These are phyloP conservation scores for Raphanus sativus DNA, from an alignment of 345 rosid species.

Conservation along the genomic window DNA sequence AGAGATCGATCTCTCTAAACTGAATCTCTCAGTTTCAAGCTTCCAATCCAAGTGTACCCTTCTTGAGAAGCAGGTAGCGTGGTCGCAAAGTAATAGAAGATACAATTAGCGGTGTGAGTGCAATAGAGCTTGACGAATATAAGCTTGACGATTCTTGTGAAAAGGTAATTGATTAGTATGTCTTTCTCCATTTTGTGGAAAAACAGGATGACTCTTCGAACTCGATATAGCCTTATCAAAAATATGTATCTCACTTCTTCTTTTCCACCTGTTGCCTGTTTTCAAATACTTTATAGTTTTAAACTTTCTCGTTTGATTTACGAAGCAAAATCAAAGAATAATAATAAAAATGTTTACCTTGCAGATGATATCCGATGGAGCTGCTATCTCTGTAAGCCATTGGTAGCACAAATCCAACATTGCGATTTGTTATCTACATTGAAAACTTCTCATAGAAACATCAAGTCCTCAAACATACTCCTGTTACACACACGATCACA, in stretches of 20 bases:
- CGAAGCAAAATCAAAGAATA: background rate
- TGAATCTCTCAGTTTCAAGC: constrained; percentile 74
- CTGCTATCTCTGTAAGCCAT: no score
- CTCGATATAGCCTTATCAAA: constrained; percentile 75
- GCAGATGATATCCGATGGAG: constrained; percentile 80
- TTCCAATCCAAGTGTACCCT: constrained; percentile 91
- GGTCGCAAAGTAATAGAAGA: constrained; percentile 89
- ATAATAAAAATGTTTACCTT: constrained; percentile 43
- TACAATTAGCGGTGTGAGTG: constrained; percentile 91
- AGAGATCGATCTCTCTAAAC: constrained; percentile 76
- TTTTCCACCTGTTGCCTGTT: constrained; percentile 59
- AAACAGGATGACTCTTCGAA: constrained; percentile 53
- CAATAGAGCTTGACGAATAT: constrained; percentile 83
- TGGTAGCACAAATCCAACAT: no score
- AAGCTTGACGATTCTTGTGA: constrained; percentile 77
- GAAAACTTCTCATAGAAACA: no score
- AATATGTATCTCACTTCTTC: constrained; percentile 73
- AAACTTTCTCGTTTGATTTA: background rate
- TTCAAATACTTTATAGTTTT: background rate
- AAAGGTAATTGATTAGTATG: constrained; percentile 76
- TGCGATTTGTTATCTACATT: no score
- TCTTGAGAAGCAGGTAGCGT: constrained; percentile 71
- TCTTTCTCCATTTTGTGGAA: constrained; percentile 82
- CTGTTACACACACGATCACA: no score
- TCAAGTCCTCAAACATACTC: no score